Conservation (phyloP, 805 yeast genomes). For the Candida maris region DNA sequence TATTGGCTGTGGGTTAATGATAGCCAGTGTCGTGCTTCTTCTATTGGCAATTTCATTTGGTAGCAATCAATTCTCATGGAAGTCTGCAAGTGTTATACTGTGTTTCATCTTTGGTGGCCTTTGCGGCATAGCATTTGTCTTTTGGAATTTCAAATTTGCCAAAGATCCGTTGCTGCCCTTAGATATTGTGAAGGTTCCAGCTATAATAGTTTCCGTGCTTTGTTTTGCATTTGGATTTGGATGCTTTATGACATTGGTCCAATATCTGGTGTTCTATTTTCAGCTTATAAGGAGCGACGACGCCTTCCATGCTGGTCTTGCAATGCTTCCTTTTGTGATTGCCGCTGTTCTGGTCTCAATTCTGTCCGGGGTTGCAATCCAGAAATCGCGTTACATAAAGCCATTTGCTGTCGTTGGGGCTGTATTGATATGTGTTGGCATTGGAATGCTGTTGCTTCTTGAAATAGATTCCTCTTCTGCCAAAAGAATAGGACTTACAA, state of each 20-base stretch:
- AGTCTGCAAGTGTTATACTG: slow-evolving; percentile 46
- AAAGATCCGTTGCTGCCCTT: slow-evolving; percentile 45
- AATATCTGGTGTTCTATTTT: slow-evolving; percentile 44
- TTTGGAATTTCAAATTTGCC: slow-evolving; percentile 42
- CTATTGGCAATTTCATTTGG: slow-evolving; percentile 56
- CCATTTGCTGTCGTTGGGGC: slow-evolving; percentile 37
- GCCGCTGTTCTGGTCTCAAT: slow-evolving; percentile 39
- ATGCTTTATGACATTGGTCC: slow-evolving; percentile 37
- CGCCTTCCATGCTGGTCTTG: slow-evolving; percentile 44
- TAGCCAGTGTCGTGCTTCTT: slow-evolving; percentile 42
- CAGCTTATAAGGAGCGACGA: slow-evolving; percentile 42
- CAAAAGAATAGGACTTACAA: slow-evolving; percentile 41
- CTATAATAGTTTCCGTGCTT: slow-evolving; percentile 37
- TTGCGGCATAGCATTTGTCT: slow-evolving; percentile 31
- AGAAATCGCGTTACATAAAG: slow-evolving; percentile 38
- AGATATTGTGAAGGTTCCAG: slow-evolving; percentile 32
- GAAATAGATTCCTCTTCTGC: slow-evolving; percentile 34
- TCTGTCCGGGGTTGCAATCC: slow-evolving; percentile 36
- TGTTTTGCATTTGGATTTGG: slow-evolving; percentile 35
- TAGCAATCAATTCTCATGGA: slow-evolving; percentile 51
- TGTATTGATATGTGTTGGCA: slow-evolving; percentile 37
- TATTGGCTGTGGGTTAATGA: slow-evolving; percentile 42
- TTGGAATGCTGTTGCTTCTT: slow-evolving; percentile 43
- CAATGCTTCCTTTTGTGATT: slow-evolving; percentile 41
- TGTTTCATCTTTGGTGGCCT: slow-evolving; percentile 46